Evolutionary conservation across 176 grass and related monocot genomes (phyloP), one percentile per base, ranked within the genome.

Genomic region (Aegilops bicornis): DNA sequence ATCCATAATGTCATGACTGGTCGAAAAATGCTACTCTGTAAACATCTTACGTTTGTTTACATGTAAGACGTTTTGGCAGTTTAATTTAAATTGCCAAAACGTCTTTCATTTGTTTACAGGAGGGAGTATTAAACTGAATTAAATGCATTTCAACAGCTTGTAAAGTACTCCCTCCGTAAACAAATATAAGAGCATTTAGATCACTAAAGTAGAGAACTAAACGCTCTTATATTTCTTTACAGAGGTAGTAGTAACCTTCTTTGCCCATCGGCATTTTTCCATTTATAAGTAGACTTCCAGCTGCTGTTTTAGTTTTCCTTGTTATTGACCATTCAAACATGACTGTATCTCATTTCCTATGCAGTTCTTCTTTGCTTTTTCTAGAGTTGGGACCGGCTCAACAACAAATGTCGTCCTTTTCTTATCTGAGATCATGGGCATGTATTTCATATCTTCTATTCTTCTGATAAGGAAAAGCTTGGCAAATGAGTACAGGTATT

Each of bases 331-430:
- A 76, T 83, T 22, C 24, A 11, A 80, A 80, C 12, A 4, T 36
- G 32, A 89, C 4, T 1, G 0, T 45, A 23, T 47, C 67, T 80
- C 24, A 54, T 77, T 85, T 83, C 77, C 68, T 81, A 19, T 96
- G 83, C 85, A 96, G 94, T 99, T 96, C 87, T 99, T 99, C 90
- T 98, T 98, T 79, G 97, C 94, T 47, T 81, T 99, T 92, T 99
- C 94, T 82, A 94, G 97, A 93, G 97, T 99, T 78, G 92, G 94
- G 33, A 99, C 92, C 73, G 83, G 97, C 6, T 99, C 97, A 56
- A 96, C 94, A 80, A 94, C 94, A 29, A 96, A 99, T 90, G 97
- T 99, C 14, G 83, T 99, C 84, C 92, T 96, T 90, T 96, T 99
- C 82, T 89, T 99, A 83, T 92, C 97, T 58, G 97, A 99, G 87